These are phyloP conservation scores for Erythrophleum ivorense DNA, from an alignment of 331 rosid species.

Conservation along the genomic window DNA sequence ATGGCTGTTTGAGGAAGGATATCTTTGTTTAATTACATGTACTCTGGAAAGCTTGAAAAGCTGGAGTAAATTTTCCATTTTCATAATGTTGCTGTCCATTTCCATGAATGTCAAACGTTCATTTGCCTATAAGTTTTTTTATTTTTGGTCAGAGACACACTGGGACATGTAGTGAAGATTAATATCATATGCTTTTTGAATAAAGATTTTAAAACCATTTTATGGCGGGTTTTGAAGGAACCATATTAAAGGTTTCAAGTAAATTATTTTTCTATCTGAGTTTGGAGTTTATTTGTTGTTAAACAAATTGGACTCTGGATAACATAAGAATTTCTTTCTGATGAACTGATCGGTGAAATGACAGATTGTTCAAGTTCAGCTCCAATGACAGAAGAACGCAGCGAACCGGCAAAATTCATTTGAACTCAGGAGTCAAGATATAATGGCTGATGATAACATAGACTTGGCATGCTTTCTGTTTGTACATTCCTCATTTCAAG, in stretches of 20 bases:
- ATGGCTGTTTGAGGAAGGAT: not conserved
- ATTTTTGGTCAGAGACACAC: not conserved
- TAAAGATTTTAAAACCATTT: not conserved
- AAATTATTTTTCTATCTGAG: not conserved
- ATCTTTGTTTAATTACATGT: not conserved
- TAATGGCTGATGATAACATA: conserved; percentile 43
- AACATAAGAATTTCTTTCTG: not conserved
- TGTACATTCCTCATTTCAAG: conserved; percentile 70
- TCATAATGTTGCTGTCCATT: not conserved
- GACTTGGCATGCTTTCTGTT: conserved; percentile 47
- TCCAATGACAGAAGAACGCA: conserved; percentile 52
- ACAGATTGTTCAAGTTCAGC: conserved; percentile 52
- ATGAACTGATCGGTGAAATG: conserved; percentile 46
- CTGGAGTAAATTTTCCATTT: not conserved
- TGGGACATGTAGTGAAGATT: not conserved
- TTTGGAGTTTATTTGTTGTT: conserved; percentile 13
- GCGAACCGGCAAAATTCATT: conserved; percentile 47
- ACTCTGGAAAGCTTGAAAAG: not conserved
- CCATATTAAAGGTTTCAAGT: not conserved
- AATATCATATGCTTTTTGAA: not conserved
- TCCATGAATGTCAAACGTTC: not conserved
- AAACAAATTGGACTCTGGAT: not conserved
- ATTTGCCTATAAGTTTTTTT: not conserved
- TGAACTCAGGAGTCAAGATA: conserved; percentile 40
- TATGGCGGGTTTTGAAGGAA: not conserved